Evolutionary conservation across 768 basidiomycete species (phyloP), one percentile per base, ranked within the genome.

Genomic region (Mycena olivaceomarginata): DNA sequence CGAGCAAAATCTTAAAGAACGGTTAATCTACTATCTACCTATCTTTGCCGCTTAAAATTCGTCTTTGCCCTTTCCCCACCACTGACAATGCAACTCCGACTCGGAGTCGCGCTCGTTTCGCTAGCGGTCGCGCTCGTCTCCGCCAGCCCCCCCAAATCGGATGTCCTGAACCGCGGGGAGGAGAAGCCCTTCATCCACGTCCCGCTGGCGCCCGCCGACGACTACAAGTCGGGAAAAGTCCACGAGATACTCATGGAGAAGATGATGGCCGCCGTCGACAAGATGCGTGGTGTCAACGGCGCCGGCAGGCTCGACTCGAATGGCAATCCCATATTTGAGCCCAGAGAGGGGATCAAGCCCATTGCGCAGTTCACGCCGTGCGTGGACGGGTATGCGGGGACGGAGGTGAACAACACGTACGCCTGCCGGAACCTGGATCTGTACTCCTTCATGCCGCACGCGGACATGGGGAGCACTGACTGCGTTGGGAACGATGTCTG

Each of bases 391-490:
- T 71, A 70, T 31, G 77, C 77, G 13, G 70, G 70, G 4, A 64
- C 45, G 68, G 68, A 40, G 45, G 62, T 22, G 16, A 78, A 78
- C 68, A 74, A 66, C 62, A 78, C 77, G 12, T 78, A 65, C 59
- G 40, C 37, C 63, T 77, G 76, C 68, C 57, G 53, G n/a, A 78
- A 78, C 37, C 62, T 72, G 7, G 77, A 78, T 64, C 48, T 78
- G 51, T 71, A 78, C 72, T 65, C 77, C 15, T 78, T 78, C 59
- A 74, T 65, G 62, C 77, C 77, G 20, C 77, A 78, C 59, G 57
- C 51, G 22, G 69, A 74, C 43, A 68, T 78, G 51, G 77, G 77
- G 10, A 66, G 62, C 63, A 67, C 43, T 4, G 77, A 43, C 4
- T 40, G 59, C 45, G 53, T 78, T 15, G 77, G 77, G 1, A 78